Evolutionary conservation across 2,329 filamentous ascomycete species (phyloP), one percentile per base, ranked within the genome.

Genomic region (Ilyonectria destructans): DNA sequence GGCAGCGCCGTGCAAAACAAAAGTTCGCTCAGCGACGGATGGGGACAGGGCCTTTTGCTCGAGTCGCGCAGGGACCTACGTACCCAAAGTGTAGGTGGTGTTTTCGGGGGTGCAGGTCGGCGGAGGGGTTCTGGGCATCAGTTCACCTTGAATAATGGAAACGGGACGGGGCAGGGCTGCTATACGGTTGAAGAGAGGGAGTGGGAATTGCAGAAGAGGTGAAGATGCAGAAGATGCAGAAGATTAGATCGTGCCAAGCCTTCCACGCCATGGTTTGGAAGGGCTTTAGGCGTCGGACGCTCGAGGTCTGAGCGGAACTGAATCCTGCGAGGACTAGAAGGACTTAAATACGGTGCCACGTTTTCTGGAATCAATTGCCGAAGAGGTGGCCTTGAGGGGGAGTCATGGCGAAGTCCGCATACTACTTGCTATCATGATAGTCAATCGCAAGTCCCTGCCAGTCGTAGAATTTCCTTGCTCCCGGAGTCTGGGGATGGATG

Each of bases 11-110:
- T 52, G 64, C 45, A 46, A 46, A 62, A 67, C 59, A 62, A 67
- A 62, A 67, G 64, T 67, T 62, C 64, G 64, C 57, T 26, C 17
- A 46, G 26, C 33, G 64, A 52, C 55, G 43, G 52, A 67, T 62
- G 37, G 64, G 64, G 64, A 61, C 58, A 67, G 66, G 66, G 65
- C 54, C 66, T 65, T 58, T 69, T 69, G 66, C 52, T 61, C 35
- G 43, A 54, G 57, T 58, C 33, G 62, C 58, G 62, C 62, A 67
- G 64, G 64, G 64, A 67, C 52, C 64, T 33, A 43, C 40, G 40
- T 67, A 52, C 52, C 37, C 46, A 19, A 21, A 15, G 4, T 12
- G 8, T 33, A 33, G 17, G 40, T 8, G 13, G 46, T 52, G 49
- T 52, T 35, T 52, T 52, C 19, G 21, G 45, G 49, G 12, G n/a